A percentile compares a stretch with the other conserved stretches of the same genome.
phyloP scores from a whole-genome alignment of 2,329 filamentous ascomycete species.

The Diaporthe eres region DNA sequence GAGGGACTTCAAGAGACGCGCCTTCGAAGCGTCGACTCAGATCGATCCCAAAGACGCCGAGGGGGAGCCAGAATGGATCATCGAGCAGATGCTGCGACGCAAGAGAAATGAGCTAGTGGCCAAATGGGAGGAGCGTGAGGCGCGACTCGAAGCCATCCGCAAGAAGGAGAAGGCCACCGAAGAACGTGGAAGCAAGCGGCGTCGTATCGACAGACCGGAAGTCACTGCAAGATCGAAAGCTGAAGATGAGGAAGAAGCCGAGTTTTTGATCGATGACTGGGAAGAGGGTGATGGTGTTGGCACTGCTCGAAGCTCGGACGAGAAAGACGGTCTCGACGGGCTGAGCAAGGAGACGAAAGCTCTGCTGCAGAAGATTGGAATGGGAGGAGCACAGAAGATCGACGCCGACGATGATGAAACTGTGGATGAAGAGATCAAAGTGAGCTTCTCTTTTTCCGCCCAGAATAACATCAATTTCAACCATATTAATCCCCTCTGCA shows the following conservation, averaged over 20 bases:
- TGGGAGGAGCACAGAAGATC: conserved; percentile 54
- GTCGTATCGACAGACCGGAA: conserved; percentile 57
- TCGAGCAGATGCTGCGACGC: conserved; percentile 80
- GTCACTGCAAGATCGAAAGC: conserved; percentile 40
- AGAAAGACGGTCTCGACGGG: conserved; percentile 61
- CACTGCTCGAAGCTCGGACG: conserved; percentile 46
- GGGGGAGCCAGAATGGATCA: conserved; percentile 87
- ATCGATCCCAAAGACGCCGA: conserved; percentile 60
- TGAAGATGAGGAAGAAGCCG: conserved; percentile 68
- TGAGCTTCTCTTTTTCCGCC: conserved; percentile 46
- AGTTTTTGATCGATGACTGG: conserved; percentile 81
- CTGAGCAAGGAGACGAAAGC: conserved; percentile 83
- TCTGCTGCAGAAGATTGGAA: conserved; percentile 76
- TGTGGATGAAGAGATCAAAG: conserved; percentile 77
- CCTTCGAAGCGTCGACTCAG: conserved; percentile 67
- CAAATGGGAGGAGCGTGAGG: conserved; percentile 80
- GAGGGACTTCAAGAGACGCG: conserved; percentile 79
- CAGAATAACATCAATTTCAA: conserved; percentile 8
- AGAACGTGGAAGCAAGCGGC: conserved; percentile 62
- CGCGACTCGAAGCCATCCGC: conserved; percentile 75
- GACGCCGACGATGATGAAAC: conserved; percentile 56
- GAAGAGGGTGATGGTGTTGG: conserved; percentile 64
- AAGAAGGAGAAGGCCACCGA: conserved; percentile 73
- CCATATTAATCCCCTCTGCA: conserved; percentile 47
- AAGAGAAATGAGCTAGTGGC: conserved; percentile 76